These are phyloP conservation scores for Kodamaea sp. DNA, from an alignment of 1,139 yeast genomes.

Conservation along the genomic window DNA sequence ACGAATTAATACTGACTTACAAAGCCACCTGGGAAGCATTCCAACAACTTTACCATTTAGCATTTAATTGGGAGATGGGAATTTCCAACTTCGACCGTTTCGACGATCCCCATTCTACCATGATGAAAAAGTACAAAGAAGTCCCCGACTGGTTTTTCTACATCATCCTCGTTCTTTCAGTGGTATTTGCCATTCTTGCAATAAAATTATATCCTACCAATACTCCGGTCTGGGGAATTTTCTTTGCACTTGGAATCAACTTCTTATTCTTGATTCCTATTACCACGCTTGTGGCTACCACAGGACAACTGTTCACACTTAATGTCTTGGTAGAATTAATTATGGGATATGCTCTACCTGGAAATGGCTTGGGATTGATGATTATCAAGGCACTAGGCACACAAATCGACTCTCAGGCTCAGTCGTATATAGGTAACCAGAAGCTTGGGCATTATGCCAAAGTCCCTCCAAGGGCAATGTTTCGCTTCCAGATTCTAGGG, in stretches of 20 bases:
- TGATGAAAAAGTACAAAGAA: slow-evolving; percentile 24
- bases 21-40: slow-evolving; percentile 11
- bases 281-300: slow-evolving; percentile 38
- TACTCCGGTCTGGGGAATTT: slow-evolving; percentile 36
- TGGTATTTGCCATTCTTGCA: slow-evolving; percentile 24
- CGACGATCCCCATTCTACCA: slow-evolving; percentile 20
- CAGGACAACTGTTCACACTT: slow-evolving; percentile 40
- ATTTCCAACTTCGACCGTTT: slow-evolving; percentile 19
- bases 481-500: slow-evolving; percentile 57
- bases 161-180: slow-evolving; percentile 18
- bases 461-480: slow-evolving; percentile 62
- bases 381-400: slow-evolving; percentile 41
- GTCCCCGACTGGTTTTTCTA: slow-evolving; percentile 26
- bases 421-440: slow-evolving; percentile 53
- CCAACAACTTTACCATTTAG: slow-evolving; percentile 6
- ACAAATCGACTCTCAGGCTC: slow-evolving; percentile 60
- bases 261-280: slow-evolving; percentile 38
- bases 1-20: slow-evolving; percentile 13
- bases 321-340: slow-evolving; percentile 43
- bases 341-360: slow-evolving; percentile 43
- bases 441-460: slow-evolving; percentile 63
- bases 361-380: slow-evolving; percentile 39
- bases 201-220: slow-evolving; percentile 36
- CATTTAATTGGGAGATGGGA: slow-evolving; percentile 10
- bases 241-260: slow-evolving; percentile 35